Conservation (phyloP, 1,139 yeast genomes). For the Saccharomyces uvarum region DNA sequence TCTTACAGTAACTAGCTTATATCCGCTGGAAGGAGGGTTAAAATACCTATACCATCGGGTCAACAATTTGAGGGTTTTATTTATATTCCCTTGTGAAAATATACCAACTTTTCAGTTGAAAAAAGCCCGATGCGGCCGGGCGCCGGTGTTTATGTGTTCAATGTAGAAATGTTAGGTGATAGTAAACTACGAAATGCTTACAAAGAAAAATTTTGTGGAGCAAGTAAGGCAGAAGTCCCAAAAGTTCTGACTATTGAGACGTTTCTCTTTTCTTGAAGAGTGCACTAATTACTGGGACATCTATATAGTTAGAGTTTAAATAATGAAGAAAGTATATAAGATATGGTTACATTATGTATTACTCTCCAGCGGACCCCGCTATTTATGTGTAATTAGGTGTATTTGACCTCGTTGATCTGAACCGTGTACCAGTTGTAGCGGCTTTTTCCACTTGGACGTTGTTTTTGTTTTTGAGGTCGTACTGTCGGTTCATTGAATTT, state of each 20-base stretch:
- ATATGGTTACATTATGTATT: neutral
- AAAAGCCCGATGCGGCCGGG: constrained; percentile 1
- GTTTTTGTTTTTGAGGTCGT: constrained; percentile 9
- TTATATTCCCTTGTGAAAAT: neutral
- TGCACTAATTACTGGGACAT: neutral
- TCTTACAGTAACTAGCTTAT: neutral
- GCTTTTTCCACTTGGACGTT: constrained; percentile 6
- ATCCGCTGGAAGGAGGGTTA: neutral
- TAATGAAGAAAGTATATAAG: neutral
- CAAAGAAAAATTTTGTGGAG: neutral
- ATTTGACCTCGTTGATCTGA: constrained; percentile 18
- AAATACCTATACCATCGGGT: neutral
- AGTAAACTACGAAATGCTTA: neutral
- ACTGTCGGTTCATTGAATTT: constrained; percentile 17
- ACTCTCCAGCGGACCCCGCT: neutral
- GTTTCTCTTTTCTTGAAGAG: neutral
- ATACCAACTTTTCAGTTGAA: neutral
- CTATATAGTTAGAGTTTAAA: neutral
- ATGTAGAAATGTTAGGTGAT: neutral
- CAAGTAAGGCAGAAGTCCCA: neutral
- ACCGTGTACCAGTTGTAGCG: constrained; percentile 8
- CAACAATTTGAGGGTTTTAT: neutral
- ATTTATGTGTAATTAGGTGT: constrained; percentile 24
- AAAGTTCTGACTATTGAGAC: neutral
- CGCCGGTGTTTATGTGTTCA: neutral